phyloP scores from a whole-genome alignment of 768 basidiomycete genomes.

The Naganishia antarctica region DNA sequence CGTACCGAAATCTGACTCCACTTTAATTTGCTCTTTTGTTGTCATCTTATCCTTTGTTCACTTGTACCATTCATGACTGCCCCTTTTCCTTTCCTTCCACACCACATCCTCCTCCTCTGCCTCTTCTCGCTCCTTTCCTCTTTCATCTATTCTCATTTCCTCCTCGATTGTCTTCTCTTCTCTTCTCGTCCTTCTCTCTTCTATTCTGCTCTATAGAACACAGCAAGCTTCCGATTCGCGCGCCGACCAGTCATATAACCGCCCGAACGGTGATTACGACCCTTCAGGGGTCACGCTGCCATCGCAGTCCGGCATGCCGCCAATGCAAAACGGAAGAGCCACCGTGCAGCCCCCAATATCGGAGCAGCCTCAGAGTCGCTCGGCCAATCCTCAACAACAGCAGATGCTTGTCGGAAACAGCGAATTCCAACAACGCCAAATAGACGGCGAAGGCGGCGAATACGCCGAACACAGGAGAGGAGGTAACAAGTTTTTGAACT shows the following conservation, averaged over 20 bases:
- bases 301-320: conserved; percentile 42
- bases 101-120: not conserved
- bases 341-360: conserved; percentile 25
- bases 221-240: conserved; percentile 31
- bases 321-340: conserved; percentile 39
- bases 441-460: conserved; percentile 40
- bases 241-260: conserved; percentile 27
- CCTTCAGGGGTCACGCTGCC: conserved; percentile 40
- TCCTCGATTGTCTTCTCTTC: not conserved
- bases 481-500: conserved; percentile 41
- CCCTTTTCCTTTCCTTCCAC: not conserved
- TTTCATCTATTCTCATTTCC: not conserved
- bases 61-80: not conserved
- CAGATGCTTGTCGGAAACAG: conserved; percentile 25
- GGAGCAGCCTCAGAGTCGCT: conserved; percentile 34
- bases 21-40: conserved; percentile 11
- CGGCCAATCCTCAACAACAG: conserved; percentile 24
- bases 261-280: conserved; percentile 36
- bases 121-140: too few relatives aligned
- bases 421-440: conserved; percentile 30
- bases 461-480: conserved; percentile 37
- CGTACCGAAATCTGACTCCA: conserved; percentile 7
- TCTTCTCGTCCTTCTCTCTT: not conserved
- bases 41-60: not conserved
- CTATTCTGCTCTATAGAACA: conserved; percentile 11